These are phyloP conservation scores for Geotrichum histeridarum DNA, from an alignment of 1,139 yeast genomes.

Conservation along the genomic window DNA sequence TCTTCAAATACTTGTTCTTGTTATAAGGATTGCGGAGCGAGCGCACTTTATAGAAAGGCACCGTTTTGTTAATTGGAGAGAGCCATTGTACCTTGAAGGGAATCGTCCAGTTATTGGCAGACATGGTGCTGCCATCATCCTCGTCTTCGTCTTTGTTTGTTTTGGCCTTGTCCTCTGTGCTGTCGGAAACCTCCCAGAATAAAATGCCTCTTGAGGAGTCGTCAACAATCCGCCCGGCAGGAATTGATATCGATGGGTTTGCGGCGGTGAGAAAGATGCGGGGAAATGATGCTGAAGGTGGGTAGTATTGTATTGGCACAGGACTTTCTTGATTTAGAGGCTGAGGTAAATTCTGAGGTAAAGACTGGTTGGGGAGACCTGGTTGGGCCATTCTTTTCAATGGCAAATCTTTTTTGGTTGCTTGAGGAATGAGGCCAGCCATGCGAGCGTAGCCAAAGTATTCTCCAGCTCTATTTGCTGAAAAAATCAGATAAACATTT, in stretches of 20 bases:
- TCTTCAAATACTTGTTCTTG: constrained; percentile 37
- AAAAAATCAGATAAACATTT: constrained; percentile 39
- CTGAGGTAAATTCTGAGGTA: neutral
- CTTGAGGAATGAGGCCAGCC: constrained; percentile 29
- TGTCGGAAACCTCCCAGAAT: constrained; percentile 39
- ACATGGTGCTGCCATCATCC: constrained; percentile 5
- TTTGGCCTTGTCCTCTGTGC: neutral
- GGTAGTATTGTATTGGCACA: constrained; percentile 5
- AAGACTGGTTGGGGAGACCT: neutral
- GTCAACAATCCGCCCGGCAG: constrained; percentile 40
- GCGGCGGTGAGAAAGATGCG: constrained; percentile 25
- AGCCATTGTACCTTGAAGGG: constrained; percentile 40
- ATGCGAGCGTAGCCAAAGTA: constrained; percentile 42
- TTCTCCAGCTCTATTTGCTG: constrained; percentile 41
- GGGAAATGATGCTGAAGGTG: constrained; percentile 15
- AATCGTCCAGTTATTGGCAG: constrained; percentile 35
- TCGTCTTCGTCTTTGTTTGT: constrained; percentile 21
- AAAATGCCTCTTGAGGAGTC: constrained; percentile 39
- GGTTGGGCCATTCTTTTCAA: neutral
- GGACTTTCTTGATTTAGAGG: neutral
- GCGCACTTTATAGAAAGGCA: constrained; percentile 35
- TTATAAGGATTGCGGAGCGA: constrained; percentile 37
- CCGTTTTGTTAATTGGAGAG: constrained; percentile 28
- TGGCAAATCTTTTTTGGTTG: constrained; percentile 4
- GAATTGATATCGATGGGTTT: constrained; percentile 28